These are phyloP conservation scores for Kalanchoe fedtschenkoi DNA, from an alignment of 164 flowering plant genomes.

Conservation along the genomic window DNA sequence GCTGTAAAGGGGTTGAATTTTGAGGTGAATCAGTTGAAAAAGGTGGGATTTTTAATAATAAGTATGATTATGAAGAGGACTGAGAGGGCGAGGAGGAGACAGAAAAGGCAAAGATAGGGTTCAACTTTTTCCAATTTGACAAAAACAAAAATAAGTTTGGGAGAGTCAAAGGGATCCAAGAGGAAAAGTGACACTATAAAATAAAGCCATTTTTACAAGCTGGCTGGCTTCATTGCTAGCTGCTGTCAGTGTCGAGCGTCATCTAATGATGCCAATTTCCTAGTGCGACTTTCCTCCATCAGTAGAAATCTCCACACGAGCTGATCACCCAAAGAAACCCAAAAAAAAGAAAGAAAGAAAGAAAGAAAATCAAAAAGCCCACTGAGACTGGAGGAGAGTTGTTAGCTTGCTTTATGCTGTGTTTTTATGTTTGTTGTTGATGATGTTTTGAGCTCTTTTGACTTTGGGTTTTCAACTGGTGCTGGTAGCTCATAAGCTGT, in stretches of 20 bases:
- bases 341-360: not conserved
- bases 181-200: not conserved
- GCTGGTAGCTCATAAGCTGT: not conserved
- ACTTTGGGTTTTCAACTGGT: not conserved
- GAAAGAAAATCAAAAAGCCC: not conserved
- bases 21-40: not conserved
- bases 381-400: not conserved
- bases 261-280: slow-evolving; percentile 4
- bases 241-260: no score
- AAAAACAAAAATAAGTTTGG: not conserved
- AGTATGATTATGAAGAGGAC: no score
- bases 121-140: not conserved
- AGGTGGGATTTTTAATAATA: no score
- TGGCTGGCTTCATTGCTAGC: not conserved
- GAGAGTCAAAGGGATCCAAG: slow-evolving; percentile 4
- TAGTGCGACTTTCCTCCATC: not conserved
- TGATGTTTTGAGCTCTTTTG: not conserved
- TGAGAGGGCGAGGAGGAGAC: no score
- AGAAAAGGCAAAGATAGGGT: not conserved
- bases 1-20: not conserved
- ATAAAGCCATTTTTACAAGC: slow-evolving; percentile 1
- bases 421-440: not conserved
- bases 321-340: not conserved
- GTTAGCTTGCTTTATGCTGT: not conserved
- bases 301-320: not conserved